Evolutionary conservation across 176 grass and related monocot species (phyloP).

Genomic region (Tuctoria greenei): DNA sequence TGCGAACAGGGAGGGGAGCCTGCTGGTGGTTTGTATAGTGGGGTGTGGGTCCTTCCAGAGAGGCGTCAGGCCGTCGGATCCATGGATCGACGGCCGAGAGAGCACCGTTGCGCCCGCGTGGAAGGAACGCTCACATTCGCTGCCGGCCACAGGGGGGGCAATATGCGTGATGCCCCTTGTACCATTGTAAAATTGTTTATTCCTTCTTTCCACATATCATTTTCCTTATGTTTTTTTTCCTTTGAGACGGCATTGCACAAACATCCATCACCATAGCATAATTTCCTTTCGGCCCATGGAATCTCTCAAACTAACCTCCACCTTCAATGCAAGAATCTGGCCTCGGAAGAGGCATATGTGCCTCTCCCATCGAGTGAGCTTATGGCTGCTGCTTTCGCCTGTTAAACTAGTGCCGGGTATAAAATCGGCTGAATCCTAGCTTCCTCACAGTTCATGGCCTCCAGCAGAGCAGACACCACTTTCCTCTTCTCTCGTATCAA

Average conservation of each 20-base stretch:
- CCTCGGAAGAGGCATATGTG: neutral
- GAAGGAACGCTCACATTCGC: neutral
- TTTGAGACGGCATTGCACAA: neutral
- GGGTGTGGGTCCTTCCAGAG: neutral
- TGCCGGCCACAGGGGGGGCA: neutral
- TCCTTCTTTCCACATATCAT: neutral
- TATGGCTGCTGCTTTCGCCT: too few relatives aligned
- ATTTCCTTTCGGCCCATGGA: neutral
- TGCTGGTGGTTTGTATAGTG: conserved; percentile 27
- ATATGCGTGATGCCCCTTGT: neutral
- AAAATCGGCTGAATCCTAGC: too few relatives aligned
- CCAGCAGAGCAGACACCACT: too few relatives aligned
- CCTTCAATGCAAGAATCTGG: neutral
- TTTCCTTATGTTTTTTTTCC: neutral
- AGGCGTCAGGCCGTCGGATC: neutral
- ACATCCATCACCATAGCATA: neutral
- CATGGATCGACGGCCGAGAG: neutral
- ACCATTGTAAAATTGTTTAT: neutral
- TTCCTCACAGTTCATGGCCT: too few relatives aligned
- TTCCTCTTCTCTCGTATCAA: too few relatives aligned
- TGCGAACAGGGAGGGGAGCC: neutral
- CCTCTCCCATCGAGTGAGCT: neutral
- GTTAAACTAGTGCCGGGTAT: too few relatives aligned
- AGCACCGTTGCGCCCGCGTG: neutral
- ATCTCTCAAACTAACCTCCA: neutral